These are phyloP conservation scores for Myxozyma mucilagina DNA, from an alignment of 805 yeast genomes.

Conservation along the genomic window DNA sequence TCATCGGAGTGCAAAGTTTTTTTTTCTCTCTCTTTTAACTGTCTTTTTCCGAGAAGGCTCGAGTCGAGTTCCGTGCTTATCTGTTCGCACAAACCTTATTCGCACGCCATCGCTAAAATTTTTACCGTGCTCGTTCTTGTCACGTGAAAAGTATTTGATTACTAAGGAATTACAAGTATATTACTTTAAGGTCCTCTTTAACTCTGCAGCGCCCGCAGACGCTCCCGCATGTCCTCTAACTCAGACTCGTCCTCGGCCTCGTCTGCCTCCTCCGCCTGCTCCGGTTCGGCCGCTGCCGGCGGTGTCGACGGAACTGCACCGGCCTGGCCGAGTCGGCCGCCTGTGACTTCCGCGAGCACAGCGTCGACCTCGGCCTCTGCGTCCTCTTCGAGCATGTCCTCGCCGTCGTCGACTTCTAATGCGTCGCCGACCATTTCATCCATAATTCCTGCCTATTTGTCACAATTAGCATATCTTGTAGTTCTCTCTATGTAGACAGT, in stretches of 20 bases:
- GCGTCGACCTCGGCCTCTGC: constrained; percentile 64
- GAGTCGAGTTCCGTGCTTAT: background rate
- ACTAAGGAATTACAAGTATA: background rate
- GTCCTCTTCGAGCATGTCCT: constrained; percentile 61
- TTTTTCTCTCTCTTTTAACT: no score
- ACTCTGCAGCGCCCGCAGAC: constrained; percentile 79
- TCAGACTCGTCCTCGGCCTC: constrained; percentile 66
- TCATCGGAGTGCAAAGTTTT: background rate
- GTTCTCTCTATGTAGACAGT: background rate
- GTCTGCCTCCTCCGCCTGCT: constrained; percentile 43
- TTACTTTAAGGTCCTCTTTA: constrained; percentile 31
- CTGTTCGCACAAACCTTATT: no score
- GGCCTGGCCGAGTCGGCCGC: constrained; percentile 46
- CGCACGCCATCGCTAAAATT: no score
- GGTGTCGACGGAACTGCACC: constrained; percentile 40
- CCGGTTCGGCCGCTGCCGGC: background rate
- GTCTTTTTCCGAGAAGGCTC: no score
- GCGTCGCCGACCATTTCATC: constrained; percentile 95
- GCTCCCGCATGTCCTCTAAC: constrained; percentile 82
- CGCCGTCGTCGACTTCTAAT: constrained; percentile 70
- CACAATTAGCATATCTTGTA: background rate
- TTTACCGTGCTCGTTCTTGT: no score
- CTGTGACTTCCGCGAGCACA: constrained; percentile 52
- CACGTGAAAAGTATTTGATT: background rate
- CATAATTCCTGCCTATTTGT: constrained; percentile 55